A percentile compares a stretch with the other conserved stretches of the same genome.
phyloP scores from a whole-genome alignment of 2,329 filamentous ascomycete genomes.

The Aureobasidium namibiae region DNA sequence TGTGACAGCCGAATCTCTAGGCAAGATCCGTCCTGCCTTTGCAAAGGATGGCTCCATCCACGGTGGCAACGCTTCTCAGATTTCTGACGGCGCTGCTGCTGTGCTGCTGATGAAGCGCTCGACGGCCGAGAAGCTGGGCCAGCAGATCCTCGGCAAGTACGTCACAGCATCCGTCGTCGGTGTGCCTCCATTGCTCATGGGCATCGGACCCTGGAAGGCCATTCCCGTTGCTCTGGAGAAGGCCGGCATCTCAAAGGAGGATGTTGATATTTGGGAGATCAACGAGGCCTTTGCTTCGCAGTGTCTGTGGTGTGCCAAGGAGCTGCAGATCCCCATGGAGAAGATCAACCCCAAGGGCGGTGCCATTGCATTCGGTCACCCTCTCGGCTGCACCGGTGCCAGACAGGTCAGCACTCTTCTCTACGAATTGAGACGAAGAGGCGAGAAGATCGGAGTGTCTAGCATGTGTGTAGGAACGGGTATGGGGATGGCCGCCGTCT shows the following conservation, averaged over 20 bases:
- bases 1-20: conserved; percentile 80
- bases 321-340: conserved; percentile 70
- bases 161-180: conserved; percentile 79
- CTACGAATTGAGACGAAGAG: conserved; percentile 78
- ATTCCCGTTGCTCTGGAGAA: conserved; percentile 88
- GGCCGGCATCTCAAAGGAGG: conserved; percentile 75
- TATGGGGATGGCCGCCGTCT: conserved; percentile 96
- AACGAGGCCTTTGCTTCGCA: conserved; percentile 98
- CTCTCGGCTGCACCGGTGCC: conserved; percentile 86
- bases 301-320: conserved; percentile 86
- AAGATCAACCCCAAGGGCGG: conserved; percentile 98
- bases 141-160: conserved; percentile 87
- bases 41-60: conserved; percentile 89
- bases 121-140: conserved; percentile 79
- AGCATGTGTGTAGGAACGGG: conserved; percentile 85
- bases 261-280: conserved; percentile 97
- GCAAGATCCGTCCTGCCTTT: conserved; percentile 85
- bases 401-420: conserved; percentile 87
- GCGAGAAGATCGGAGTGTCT: conserved; percentile 79
- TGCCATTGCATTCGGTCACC: conserved; percentile 89
- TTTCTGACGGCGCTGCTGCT: conserved; percentile 90
- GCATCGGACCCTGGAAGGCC: conserved; percentile 87
- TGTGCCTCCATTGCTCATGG: conserved; percentile 90
- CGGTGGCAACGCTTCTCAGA: conserved; percentile 91
- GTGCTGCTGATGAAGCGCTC: conserved; percentile 93